Conservation (phyloP, 2,329 filamentous ascomycete species). For the Ceratocystis variospora region DNA sequence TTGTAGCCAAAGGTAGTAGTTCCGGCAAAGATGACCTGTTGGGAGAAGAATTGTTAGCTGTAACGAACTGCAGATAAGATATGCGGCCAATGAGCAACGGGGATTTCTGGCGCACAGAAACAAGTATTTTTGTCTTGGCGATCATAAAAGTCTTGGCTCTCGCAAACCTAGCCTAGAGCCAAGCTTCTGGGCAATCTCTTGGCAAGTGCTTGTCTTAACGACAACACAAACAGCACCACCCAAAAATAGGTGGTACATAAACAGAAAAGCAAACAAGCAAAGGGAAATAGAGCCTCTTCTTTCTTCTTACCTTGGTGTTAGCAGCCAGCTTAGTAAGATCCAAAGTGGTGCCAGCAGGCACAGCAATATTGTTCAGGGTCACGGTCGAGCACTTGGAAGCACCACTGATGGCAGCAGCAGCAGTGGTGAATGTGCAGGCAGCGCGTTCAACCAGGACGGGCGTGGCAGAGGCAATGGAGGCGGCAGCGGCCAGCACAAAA, state of each 20-base stretch:
- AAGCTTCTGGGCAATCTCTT: slow-evolving; percentile 4
- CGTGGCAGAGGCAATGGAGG: slow-evolving; percentile 22
- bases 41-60: slow-evolving; percentile 21
- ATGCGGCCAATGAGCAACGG: not conserved
- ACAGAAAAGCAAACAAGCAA: not conserved
- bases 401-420: slow-evolving; percentile 33
- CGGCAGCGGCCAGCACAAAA: slow-evolving; percentile 24
- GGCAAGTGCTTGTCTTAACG: not conserved
- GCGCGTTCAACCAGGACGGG: slow-evolving; percentile 21
- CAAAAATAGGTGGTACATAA: not conserved
- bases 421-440: slow-evolving; percentile 41
- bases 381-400: slow-evolving; percentile 42
- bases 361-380: slow-evolving; percentile 37
- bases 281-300: too few species aligned
- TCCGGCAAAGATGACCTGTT: slow-evolving; percentile 45
- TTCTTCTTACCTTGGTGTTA: slow-evolving; percentile 30
- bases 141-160: not conserved
- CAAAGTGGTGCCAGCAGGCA: slow-evolving; percentile 45
- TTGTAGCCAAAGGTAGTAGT: slow-evolving; percentile 54
- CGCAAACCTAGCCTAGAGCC: not conserved
- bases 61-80: not conserved
- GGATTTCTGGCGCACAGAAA: not conserved
- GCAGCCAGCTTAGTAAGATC: slow-evolving; percentile 40
- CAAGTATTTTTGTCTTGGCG: slow-evolving; percentile 21
- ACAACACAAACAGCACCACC: not conserved